Conservation (phyloP, 805 yeast genomes). For the Komagataella populi region DNA sequence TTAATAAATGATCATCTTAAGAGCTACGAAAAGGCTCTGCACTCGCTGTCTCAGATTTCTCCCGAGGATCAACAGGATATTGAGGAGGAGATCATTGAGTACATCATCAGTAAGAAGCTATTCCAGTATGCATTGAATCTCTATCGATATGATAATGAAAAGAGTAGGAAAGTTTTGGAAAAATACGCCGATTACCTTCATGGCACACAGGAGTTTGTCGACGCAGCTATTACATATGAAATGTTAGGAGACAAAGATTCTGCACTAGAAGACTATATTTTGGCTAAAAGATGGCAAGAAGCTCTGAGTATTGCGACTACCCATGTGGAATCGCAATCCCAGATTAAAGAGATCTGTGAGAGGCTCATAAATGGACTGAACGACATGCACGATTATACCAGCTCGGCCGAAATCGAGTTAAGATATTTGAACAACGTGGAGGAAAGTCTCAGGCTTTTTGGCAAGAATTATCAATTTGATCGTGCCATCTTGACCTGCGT, state of each 20-base stretch:
- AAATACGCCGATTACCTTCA: constrained; percentile 52
- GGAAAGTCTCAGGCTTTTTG: constrained; percentile 52
- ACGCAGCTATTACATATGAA: constrained; percentile 74
- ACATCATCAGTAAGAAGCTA: constrained; percentile 54
- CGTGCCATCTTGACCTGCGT: constrained; percentile 60
- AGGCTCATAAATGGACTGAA: constrained; percentile 44
- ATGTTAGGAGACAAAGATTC: constrained; percentile 36
- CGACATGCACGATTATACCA: constrained; percentile 60
- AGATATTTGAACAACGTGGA: constrained; percentile 46
- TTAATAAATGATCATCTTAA: constrained; percentile 70
- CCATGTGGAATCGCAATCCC: constrained; percentile 22
- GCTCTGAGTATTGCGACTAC: constrained; percentile 46
- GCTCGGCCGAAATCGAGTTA: constrained; percentile 68
- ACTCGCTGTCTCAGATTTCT: constrained; percentile 41
- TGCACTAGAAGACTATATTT: constrained; percentile 59
- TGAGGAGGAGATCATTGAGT: constrained; percentile 49
- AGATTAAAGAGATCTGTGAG: constrained; percentile 35
- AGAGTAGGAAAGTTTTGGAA: constrained; percentile 39
- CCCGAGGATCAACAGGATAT: constrained; percentile 17
- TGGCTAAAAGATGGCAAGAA: constrained; percentile 74
- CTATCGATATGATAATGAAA: constrained; percentile 40
- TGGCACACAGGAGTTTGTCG: constrained; percentile 43
- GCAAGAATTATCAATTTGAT: constrained; percentile 64
- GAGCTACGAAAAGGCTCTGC: constrained; percentile 53
- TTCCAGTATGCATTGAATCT: constrained; percentile 56